Base-by-base conservation (phyloP, 768 basidiomycete genomes). In the Agrocybe pediades region DNA sequence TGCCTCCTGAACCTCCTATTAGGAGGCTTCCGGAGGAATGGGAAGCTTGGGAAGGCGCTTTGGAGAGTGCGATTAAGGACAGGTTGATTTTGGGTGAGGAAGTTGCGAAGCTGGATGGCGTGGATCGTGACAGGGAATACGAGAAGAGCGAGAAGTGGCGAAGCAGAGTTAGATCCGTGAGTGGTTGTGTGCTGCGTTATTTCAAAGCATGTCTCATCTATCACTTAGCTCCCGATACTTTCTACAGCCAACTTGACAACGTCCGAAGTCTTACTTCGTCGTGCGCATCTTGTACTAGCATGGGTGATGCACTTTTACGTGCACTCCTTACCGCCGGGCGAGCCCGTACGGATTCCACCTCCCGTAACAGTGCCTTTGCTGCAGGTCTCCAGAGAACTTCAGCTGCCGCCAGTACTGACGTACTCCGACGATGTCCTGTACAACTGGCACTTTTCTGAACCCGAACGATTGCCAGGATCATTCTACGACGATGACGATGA, bases 391-490 rank as follows among this genome's bases (percentile, higher is more conserved):
- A 67, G 75, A 0, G 72, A 86, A 41, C 83, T 97, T 9, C 85
- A 89, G 50, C 73, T 97, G 1, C 95, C 95, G 0, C 93, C 95
- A 0, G 76, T 96, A 36, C 77, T 94, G 53, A 97, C 94, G 3
- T 97, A 94, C 66, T 87, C 94, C 9, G 94, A 96, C 66, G 88
- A 87, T 24, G 94, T 97, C 7, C 80, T 97, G 23, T 97, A 94
- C 72, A 96, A 96, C 67, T 91, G 88, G 87, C 49, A 64, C 55
- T 74, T 67, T 49, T n/a, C 11, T n/a, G 33, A 36, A 13, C 29
- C 6, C 15, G 33, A 36, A 36, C 3, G n/a, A 6, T 36, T 13
- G 4, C n/a, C 4, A 5, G 69, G 53, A 27, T 71, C 76, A 62
- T 53, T 76, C 50, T 26, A 66, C 58, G 55, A 44, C 44, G 71